Evolutionary conservation across 371 early-diverging fungal genomes (phyloP).

Genomic region (Apophysomyces variabilis): DNA sequence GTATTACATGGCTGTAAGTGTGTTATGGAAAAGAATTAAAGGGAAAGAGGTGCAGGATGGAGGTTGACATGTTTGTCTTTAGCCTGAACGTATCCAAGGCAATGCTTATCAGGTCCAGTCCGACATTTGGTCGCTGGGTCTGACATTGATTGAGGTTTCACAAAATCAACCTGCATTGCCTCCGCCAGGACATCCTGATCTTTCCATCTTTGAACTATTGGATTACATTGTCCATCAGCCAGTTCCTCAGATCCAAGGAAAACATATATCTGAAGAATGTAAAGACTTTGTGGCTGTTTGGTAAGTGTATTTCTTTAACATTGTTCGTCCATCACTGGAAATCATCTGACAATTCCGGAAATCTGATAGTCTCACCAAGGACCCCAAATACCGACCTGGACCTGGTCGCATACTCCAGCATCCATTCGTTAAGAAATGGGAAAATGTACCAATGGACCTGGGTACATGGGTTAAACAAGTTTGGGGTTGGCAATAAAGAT

Average conservation of each 20-base stretch:
- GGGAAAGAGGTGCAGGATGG: too few species aligned
- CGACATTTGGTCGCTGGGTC: constrained; percentile 94
- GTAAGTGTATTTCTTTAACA: constrained; percentile 38
- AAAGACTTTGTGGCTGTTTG: constrained; percentile 78
- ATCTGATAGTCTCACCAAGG: constrained; percentile 72
- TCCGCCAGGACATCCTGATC: constrained; percentile 60
- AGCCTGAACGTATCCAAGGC: constrained; percentile 96
- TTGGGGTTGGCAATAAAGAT: constrained; percentile 52
- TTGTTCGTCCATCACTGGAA: constrained; percentile 21
- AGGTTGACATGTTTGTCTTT: neutral
- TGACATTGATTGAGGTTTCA: constrained; percentile 93
- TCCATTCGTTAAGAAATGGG: constrained; percentile 64
- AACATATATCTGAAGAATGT: constrained; percentile 62
- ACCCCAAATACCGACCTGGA: constrained; percentile 76
- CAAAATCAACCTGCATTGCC: constrained; percentile 88
- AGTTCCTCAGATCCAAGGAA: constrained; percentile 75
- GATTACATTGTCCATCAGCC: constrained; percentile 89
- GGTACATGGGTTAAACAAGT: constrained; percentile 61
- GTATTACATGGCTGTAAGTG: constrained; percentile 93
- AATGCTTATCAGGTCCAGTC: constrained; percentile 85
- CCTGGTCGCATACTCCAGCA: constrained; percentile 75
- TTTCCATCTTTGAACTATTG: constrained; percentile 88
- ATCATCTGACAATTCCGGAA: constrained; percentile 19
- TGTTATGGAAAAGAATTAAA: too few species aligned
- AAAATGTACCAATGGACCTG: constrained; percentile 51